Base-by-base conservation (phyloP, 495 filamentous ascomycete species). In the Immersiella caudata region DNA sequence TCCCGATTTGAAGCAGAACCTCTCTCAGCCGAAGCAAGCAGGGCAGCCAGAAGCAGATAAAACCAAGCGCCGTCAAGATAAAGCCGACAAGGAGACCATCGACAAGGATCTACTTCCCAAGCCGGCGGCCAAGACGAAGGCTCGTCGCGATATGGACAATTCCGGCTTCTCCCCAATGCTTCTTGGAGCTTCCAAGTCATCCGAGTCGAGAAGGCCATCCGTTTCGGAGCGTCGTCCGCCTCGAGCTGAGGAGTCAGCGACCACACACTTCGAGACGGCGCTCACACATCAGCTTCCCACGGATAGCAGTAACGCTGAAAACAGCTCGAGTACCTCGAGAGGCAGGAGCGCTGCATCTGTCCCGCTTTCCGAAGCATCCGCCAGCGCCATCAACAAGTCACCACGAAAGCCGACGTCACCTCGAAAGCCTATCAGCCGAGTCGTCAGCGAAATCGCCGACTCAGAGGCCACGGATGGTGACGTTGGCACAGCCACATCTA, bases 401-500 rank as follows among this genome's bases (percentile, higher is more conserved):
- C 65, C 70, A 7, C 59, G 67, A 1, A 65, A 67, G 25, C 40
- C 36, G 24, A 59, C 58, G 22, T 65, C 70, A 12, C 54, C 60
- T 2, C 40, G 68, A 0, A 68, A 69, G 27, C 62, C 68, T 16
- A 55, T 76, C 40, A 60, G 58, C 56, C 70, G 71, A 26, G 70
- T 77, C 29, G 67, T 64, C 57, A 76, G 75, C 68, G 80, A 81
- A 65, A 70, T 83, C n/a, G 76, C 78, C 16, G 81, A 82, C 66
- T 83, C 81, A 0, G 79, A 83, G 56, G 72, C 68, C 52, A 70
- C 70, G 2, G 74, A 79, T 7, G 72, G 65, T 25, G 64, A 70
- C 57, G 33, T 64, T 27, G 60, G 54, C 20, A 25, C 40, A 22
- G n/a, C 33, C 1, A 18, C 22, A 1, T 16, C 26, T 40, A 25